Base-by-base conservation (phyloP, 257 asterid species). In the Penstemon eatonii region DNA sequence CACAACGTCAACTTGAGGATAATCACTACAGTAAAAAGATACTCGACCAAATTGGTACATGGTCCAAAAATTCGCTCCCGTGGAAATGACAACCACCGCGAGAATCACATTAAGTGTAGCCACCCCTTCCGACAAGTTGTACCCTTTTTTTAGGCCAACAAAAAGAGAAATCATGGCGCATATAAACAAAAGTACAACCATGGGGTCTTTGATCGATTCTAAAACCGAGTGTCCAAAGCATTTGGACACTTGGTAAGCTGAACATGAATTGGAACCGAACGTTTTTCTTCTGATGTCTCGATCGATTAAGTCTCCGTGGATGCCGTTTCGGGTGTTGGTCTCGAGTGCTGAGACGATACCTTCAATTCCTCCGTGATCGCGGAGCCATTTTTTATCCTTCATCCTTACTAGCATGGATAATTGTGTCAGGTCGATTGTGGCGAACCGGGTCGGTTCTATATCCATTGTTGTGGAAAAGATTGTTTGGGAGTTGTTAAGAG, bases 81-180 rank as follows among this genome's bases (percentile, higher is more conserved):
- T 72, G 4, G 87, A 76, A 71, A 82, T 82, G 36, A 71, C 57
- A 0, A 82, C 71, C 47, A 73, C 82, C 33, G 76, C 82, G 46
- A 79, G 75, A 12, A 76, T 79, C 0, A 84, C 86, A 5, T 73
- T 66, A 56, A 76, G 73, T 39, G 71, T 79, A 59, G 84, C 76
- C 65, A 81, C 82, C 41, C 86, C 86, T 39, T 82, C 86, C 4
- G 76, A 77, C 82, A 84, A 82, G 59, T 82, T 80, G 55, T 68
- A 82, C 45, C 72, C 65, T 54, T 73, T 71, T 70, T 82, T 74
- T 7, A 82, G 73, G 11, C 86, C 86, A 61, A 82, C 67, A 13
- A 77, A 79, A 45, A 79, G 80, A 50, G 86, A 82, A 55, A 82
- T 50, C 19, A 63, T 60, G 54, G 82, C 83, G 40, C 84, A 82